Base-by-base conservation (phyloP, 2,329 filamentous ascomycete genomes). In the Didymella pomorum region DNA sequence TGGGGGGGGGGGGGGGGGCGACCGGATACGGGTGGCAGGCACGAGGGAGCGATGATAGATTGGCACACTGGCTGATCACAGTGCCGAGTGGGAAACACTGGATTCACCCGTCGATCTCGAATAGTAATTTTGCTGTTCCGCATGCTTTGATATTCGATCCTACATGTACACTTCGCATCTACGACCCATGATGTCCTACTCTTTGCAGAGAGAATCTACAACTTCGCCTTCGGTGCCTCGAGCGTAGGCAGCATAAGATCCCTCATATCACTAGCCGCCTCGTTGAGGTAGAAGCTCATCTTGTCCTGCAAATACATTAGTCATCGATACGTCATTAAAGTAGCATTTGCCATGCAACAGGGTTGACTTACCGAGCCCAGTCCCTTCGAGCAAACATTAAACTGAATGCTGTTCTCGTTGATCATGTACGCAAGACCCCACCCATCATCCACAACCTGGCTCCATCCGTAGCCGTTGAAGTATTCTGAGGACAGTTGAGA, bases 351-450 rank as follows among this genome's bases (percentile, higher is more conserved):
- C 3, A 25, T 25, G 23, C 23, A 25, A 31, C 4, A 11, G 3
- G 9, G n/a, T n/a, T 10, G 43, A 74, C 74, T 68, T 75, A 77
- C 75, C 60, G 90, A 92, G 43, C 94, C 95, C 48, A 97, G 82
- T 56, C 90, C 88, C 85, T 98, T 99, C 76, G 91, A 95, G 65
- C 96, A 93, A 67, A 99, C 88, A 81, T 99, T 99, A 83, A 99
- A 98, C 86, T 98, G 95, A 64, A 99, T 85, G 78, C 92, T 96
- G 79, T 97, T 96, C 84, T 98, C 94, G 76, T 99, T 99, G 78
- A 99, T 98, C 95, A 99, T 99, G 78, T 99, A 99, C 37, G 95
- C 95, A 74, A 99, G 96, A 41, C 95, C 95, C 80, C 95, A 99
- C 28, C 95, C 95, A 60, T 90, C 91, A 73, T 98, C 93, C 54